Evolutionary conservation across 2,329 filamentous ascomycete species (phyloP), one percentile per base, ranked within the genome.

Genomic region (Ambrosiella beaveri): DNA sequence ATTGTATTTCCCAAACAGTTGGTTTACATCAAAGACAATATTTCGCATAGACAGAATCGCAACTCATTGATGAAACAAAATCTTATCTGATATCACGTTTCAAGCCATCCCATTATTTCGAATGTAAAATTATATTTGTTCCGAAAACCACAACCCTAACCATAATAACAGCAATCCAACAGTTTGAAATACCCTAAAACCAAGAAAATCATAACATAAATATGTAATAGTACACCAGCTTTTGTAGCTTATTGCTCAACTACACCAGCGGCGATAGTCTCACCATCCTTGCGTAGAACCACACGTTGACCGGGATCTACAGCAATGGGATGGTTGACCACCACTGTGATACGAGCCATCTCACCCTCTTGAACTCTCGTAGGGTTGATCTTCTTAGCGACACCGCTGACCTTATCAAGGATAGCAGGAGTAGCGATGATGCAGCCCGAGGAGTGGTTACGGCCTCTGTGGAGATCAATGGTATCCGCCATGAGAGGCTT

Each of bases 401-500:
- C 75, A 0, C 89, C 91, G 1, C 79, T 87, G 7, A 76, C 75
- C 70, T 94, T 94, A 68, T 96, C 87, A 49, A 97, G 69, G 1
- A 82, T 75, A 0, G 85, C 86, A 7, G 85, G 71, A 62, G 97
- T 75, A 62, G 81, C 78, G 56, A 77, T 75, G 45, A 98, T 85
- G 53, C 80, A 79, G 0, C 86, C 93, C 0, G 87, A 77, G 0
- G 83, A 81, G 68, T 95, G 86, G 55, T 97, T 71, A 7, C 89
- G 78, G 0, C 93, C 93, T 17, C 88, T 76, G 68, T 96, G 90
- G 7, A 98, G 81, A 65, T 97, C 91, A 8, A 97, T 80, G 27
- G 81, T 80, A 80, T 91, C 93, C 0, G 91, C 91, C 70, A 90
- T 84, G 13, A 98, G 71, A 62, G 91, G 84, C 61, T 95, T 88